A percentile compares a stretch with the other conserved stretches of the same genome.
These are phyloP conservation scores for Torulaspora delbrueckii DNA, from an alignment of 805 yeast genomes.

Conservation along the genomic window DNA sequence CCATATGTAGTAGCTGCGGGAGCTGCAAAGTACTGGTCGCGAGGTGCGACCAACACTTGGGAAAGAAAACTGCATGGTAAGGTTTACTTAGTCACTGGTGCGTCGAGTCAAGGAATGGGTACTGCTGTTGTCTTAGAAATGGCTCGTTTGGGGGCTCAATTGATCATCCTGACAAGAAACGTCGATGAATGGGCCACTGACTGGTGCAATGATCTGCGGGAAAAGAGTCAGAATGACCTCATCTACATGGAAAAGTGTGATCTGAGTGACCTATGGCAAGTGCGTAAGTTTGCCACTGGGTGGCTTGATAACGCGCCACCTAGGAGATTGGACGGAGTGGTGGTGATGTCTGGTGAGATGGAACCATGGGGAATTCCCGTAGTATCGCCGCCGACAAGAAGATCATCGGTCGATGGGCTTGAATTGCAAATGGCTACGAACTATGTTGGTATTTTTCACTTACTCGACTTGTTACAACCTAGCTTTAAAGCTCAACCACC, in stretches of 20 bases:
- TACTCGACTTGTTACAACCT: slow-evolving; percentile 76
- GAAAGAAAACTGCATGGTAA: slow-evolving; percentile 88
- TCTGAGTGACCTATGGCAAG: slow-evolving; percentile 61
- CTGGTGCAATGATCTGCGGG: slow-evolving; percentile 71
- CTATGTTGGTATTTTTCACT: slow-evolving; percentile 75
- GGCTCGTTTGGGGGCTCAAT: slow-evolving; percentile 81
- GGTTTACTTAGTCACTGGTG: slow-evolving; percentile 84
- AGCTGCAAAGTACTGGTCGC: slow-evolving; percentile 63
- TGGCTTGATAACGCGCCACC: slow-evolving; percentile 93
- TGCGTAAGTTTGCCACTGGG: slow-evolving; percentile 85
- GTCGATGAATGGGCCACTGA: slow-evolving; percentile 75
- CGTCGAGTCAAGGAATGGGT: slow-evolving; percentile 82
- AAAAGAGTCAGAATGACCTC: slow-evolving; percentile 60
- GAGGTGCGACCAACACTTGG: slow-evolving; percentile 84
- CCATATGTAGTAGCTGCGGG: slow-evolving; percentile 49
- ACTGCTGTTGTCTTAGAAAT: slow-evolving; percentile 67
- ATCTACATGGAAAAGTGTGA: slow-evolving; percentile 92
- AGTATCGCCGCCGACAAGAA: slow-evolving; percentile 42
- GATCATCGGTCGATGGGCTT: slow-evolving; percentile 71
- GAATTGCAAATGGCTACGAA: slow-evolving; percentile 83
- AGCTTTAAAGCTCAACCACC: slow-evolving; percentile 85
- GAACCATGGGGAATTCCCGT: slow-evolving; percentile 54
- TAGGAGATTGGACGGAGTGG: slow-evolving; percentile 81
- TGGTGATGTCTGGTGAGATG: slow-evolving; percentile 82
- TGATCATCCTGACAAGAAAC: slow-evolving; percentile 65